Evolutionary conservation across 2,329 filamentous ascomycete species (phyloP), one percentile per base, ranked within the genome.

Genomic region (Colletotrichum musicola): DNA sequence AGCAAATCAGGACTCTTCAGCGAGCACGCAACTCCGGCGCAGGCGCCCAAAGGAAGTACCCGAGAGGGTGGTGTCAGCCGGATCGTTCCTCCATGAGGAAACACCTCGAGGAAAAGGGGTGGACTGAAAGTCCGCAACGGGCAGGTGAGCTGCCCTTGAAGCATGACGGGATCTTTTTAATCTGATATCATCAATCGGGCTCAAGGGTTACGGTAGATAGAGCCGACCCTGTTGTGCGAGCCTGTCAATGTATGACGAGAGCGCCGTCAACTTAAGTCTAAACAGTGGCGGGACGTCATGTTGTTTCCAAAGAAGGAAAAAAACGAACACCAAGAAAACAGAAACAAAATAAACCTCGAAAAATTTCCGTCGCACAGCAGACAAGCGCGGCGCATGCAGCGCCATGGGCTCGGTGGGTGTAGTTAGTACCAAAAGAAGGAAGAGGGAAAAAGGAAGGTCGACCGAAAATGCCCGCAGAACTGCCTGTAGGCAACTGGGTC

Each of bases 91-190:
- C 42, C 18, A 42, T 55, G 50, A 4, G 55, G 49, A 65, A 65
- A 65, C 42, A 44, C 54, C 9, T 27, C 13, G 27, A 30, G 12
- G 12, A 9, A 35, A 30, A 35, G 35, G 16, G 1, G 14, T 35
- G 3, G 40, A 16, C 49, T 58, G 18, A 10, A 46, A 51, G 22
- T 27, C 55, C 44, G 16, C 16, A 68, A 68, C 25, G 13, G 62
- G 62, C 49, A 68, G 65, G 62, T 65, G 62, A 35, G 18, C 6
- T 5, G 35, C 30, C 30, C 6, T 40, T 4, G n/a, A 35, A 50
- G 5, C 2, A 38, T 16, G 50, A 54, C 38, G 38, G 14, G 25
- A 25, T 27, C 6, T 10, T 35, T 38, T 51, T 47, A 4, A 38
- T 55, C 54, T 55, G 49, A 55, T 64, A 60, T 42, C 47, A 55